Evolutionary conservation across 2,329 filamentous ascomycete genomes (phyloP).

Genomic region (Ascosphaera acerosa): DNA sequence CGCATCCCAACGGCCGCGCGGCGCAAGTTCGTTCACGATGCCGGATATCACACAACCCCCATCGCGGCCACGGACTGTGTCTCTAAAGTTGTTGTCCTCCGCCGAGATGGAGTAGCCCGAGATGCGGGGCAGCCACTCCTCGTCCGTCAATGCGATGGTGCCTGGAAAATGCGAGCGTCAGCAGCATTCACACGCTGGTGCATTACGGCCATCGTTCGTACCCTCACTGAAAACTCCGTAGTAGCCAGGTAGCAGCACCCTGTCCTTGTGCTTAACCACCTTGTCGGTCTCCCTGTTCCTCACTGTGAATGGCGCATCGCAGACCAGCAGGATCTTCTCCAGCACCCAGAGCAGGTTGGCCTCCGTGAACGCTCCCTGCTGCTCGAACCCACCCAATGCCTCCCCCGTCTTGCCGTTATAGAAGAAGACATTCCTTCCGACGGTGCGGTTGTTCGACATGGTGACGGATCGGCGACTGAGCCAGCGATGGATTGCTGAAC

Average conservation of each 20-base stretch:
- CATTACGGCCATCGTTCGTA: constrained; percentile 4
- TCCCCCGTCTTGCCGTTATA: constrained; percentile 4
- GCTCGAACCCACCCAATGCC: constrained; percentile 4
- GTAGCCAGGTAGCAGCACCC: constrained; percentile 4
- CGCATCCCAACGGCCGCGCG: constrained; percentile 3
- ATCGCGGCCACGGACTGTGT: constrained; percentile 7
- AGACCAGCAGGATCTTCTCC: constrained; percentile 4
- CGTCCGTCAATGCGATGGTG: constrained; percentile 5
- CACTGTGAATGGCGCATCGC: constrained; percentile 4
- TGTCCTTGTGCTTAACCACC: constrained; percentile 3
- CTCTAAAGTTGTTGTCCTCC: constrained; percentile 5
- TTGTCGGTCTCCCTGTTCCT: constrained; percentile 3
- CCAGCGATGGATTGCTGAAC: too few species aligned
- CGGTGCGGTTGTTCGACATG: constrained; percentile 4
- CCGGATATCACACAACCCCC: constrained; percentile 7
- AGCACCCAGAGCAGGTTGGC: constrained; percentile 5
- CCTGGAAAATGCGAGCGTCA: too few species aligned
- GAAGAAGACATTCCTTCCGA: constrained; percentile 5
- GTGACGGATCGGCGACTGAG: too few species aligned
- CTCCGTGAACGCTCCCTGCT: constrained; percentile 5
- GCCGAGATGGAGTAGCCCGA: constrained; percentile 4
- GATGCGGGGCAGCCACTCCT: constrained; percentile 5
- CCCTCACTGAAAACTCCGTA: constrained; percentile 5
- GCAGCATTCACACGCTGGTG: too few species aligned
- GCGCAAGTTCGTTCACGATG: constrained; percentile 3